Conservation (phyloP, 106 monocot genomes). For the Apostasia ramifera region DNA sequence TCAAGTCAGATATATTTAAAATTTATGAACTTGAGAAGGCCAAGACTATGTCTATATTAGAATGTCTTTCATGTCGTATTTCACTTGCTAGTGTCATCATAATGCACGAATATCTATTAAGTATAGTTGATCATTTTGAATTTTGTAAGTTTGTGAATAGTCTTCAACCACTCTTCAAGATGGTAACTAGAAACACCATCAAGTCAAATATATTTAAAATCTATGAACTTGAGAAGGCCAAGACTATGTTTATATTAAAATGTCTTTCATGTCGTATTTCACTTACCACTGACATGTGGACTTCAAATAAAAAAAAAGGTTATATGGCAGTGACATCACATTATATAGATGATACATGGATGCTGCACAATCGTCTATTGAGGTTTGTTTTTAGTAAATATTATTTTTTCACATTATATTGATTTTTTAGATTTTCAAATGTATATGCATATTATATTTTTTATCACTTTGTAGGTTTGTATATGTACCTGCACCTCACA, state of each 20-base stretch:
- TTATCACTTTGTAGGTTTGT: too few species aligned
- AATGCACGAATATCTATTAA: slow-evolving; percentile 57
- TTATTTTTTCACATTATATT: too few species aligned
- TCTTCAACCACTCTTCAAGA: slow-evolving; percentile 62
- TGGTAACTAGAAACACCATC: slow-evolving; percentile 29
- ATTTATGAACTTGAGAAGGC: slow-evolving; percentile 46
- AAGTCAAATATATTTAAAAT: slow-evolving; percentile 53
- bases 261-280: slow-evolving; percentile 20
- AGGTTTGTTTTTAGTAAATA: slow-evolving; percentile 35
- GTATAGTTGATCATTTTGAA: not conserved
- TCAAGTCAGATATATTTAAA: slow-evolving; percentile 48
- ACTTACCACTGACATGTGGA: too few species aligned
- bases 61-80: slow-evolving; percentile 29
- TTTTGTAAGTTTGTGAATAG: not conserved
- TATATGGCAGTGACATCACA: too few species aligned
- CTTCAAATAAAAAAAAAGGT: too few species aligned
- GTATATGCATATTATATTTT: too few species aligned
- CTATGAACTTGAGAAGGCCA: slow-evolving; percentile 36
- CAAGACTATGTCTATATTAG: too few species aligned
- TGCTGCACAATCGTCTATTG: slow-evolving; percentile 8
- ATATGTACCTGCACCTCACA: too few species aligned
- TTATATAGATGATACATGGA: too few species aligned
- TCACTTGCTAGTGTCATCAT: slow-evolving; percentile 57
- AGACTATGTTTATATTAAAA: too few species aligned
- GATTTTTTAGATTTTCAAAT: not conserved